These are phyloP conservation scores for Rhynchosporium agropyri DNA, from an alignment of 2,329 filamentous ascomycete genomes.

Conservation along the genomic window DNA sequence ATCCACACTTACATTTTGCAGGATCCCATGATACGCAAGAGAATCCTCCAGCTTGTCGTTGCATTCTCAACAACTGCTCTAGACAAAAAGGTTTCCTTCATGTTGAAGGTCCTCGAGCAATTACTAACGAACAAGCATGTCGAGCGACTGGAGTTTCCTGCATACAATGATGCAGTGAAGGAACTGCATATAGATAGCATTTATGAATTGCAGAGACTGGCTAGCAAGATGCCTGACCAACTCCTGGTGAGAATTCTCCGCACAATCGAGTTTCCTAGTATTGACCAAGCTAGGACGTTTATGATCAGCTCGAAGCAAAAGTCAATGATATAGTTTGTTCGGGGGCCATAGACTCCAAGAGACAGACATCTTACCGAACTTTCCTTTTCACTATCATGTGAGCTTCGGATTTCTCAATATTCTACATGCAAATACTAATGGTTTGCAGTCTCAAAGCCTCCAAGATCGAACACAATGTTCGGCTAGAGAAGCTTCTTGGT, in stretches of 20 bases:
- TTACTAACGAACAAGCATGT: conserved; percentile 82
- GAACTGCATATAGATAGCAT: conserved; percentile 84
- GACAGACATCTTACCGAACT: conserved; percentile 82
- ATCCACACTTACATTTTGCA: conserved; percentile 41
- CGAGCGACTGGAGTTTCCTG: conserved; percentile 68
- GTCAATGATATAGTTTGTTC: conserved; percentile 79
- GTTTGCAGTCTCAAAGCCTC: conserved; percentile 73
- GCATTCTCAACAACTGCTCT: conserved; percentile 82
- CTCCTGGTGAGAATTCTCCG: conserved; percentile 55
- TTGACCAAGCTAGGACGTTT: conserved; percentile 61
- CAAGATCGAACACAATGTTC: conserved; percentile 69
- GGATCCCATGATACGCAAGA: conserved; percentile 81
- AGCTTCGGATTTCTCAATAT: conserved; percentile 34
- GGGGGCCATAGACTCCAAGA: conserved; percentile 75
- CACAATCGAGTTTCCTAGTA: neutral
- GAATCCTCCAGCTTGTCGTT: conserved; percentile 79
- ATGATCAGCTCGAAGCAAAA: conserved; percentile 81
- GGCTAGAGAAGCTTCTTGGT: conserved; percentile 70
- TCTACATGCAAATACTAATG: conserved; percentile 20
- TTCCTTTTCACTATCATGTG: conserved; percentile 92
- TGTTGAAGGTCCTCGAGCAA: conserved; percentile 87
- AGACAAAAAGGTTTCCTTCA: conserved; percentile 76
- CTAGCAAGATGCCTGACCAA: conserved; percentile 88
- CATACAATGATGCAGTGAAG: conserved; percentile 86
- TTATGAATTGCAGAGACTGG: conserved; percentile 84